A percentile compares a stretch with the other conserved stretches of the same genome.
These are phyloP conservation scores for Fusarium subglutinans DNA, from an alignment of 2,329 filamentous ascomycete genomes.

Conservation along the genomic window DNA sequence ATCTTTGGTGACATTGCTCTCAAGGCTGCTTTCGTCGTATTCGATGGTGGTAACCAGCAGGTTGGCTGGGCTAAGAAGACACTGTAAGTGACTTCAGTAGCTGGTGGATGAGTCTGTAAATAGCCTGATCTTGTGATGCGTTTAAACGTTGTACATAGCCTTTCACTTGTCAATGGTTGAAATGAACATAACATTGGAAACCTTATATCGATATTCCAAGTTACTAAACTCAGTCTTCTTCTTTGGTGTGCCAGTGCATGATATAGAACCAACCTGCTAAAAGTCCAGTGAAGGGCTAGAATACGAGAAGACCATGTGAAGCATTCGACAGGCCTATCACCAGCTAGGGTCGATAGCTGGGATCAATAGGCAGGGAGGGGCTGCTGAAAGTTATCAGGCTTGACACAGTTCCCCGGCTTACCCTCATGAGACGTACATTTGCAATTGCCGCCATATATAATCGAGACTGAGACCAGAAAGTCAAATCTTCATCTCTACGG, in stretches of 20 bases:
- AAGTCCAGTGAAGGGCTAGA: accelerated
- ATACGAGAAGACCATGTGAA: accelerated
- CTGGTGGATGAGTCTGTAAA: neutral
- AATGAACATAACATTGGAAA: neutral
- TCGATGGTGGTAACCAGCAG: constrained; percentile 52
- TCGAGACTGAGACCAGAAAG: too few relatives aligned
- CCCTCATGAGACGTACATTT: accelerated
- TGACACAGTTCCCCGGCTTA: neutral
- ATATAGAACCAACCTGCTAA: neutral
- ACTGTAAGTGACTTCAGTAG: neutral
- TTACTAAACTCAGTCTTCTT: accelerated
- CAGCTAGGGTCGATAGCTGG: accelerated
- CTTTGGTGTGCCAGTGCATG: neutral
- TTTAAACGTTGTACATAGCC: neutral
- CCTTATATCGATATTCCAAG: accelerated
- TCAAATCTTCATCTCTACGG: too few relatives aligned
- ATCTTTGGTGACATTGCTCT: constrained; percentile 72
- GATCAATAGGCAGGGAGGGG: neutral
- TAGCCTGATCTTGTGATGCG: neutral
- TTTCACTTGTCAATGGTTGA: neutral
- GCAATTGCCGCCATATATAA: neutral
- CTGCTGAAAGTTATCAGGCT: neutral
- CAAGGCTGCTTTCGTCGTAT: constrained; percentile 68
- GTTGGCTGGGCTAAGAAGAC: constrained; percentile 37
- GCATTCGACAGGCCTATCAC: accelerated